Evolutionary conservation across 345 rosid genomes (phyloP).

Genomic region (Sisymbrium irio): DNA sequence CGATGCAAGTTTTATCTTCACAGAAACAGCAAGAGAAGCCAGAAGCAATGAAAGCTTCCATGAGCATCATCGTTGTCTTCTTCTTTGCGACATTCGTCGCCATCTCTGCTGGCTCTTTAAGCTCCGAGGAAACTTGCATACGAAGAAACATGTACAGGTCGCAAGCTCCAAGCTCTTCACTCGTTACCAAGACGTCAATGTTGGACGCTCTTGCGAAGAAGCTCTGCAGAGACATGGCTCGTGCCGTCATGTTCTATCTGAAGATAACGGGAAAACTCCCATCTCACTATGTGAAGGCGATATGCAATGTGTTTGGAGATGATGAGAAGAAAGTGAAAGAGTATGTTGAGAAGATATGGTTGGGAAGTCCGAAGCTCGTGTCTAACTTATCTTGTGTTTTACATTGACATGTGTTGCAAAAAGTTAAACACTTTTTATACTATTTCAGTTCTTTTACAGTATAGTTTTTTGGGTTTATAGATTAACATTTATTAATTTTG

Average conservation of each 20-base stretch:
- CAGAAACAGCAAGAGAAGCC: background rate
- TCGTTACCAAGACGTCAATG: background rate
- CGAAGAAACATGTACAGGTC: background rate
- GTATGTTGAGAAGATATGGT: slow-evolving; percentile 17
- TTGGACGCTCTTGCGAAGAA: background rate
- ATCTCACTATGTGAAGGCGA: slow-evolving; percentile 2
- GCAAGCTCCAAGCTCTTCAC: background rate
- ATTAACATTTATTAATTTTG: too few species aligned
- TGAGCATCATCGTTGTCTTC: background rate
- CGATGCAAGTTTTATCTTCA: background rate
- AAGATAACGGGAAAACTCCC: slow-evolving; percentile 12
- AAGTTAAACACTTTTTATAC: background rate
- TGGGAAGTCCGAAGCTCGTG: background rate
- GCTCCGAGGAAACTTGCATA: slow-evolving; percentile 17
- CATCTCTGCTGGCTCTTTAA: background rate
- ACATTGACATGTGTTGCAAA: background rate
- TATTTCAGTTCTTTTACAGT: background rate
- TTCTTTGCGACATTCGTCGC: background rate
- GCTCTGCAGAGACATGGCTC: slow-evolving; percentile 14
- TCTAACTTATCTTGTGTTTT: slow-evolving; percentile 14
- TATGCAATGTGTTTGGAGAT: slow-evolving; percentile 14
- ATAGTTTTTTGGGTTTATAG: background rate
- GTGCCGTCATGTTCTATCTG: slow-evolving; percentile 12
- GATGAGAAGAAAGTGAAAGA: slow-evolving; percentile 23
- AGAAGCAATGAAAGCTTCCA: background rate